These are phyloP conservation scores for Logfia minima DNA, from an alignment of 129 eudicot genomes.

Conservation along the genomic window DNA sequence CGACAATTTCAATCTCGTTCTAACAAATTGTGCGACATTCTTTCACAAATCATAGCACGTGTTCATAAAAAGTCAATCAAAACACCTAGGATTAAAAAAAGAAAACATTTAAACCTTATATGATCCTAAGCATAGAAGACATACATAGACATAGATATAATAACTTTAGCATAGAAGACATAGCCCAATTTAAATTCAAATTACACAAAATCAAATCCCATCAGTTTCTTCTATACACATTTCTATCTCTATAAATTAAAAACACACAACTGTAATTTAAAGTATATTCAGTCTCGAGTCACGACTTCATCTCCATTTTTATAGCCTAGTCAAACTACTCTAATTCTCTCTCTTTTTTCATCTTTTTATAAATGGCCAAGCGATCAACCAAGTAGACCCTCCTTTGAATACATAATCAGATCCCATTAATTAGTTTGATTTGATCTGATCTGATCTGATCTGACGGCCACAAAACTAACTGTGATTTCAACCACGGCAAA, in stretches of 20 bases:
- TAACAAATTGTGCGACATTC: neutral
- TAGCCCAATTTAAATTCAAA: neutral
- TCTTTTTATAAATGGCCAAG: constrained; percentile 45
- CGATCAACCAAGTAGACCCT: constrained; percentile 67
- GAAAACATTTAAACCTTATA: neutral
- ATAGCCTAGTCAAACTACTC: constrained; percentile 54
- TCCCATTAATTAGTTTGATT: constrained; percentile 33
- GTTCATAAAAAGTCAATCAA: neutral
- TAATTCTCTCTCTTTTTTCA: constrained; percentile 23
- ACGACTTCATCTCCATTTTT: constrained; percentile 41
- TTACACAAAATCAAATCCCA: neutral
- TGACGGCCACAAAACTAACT: constrained; percentile 26
- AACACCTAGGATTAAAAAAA: no score
- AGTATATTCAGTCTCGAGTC: constrained; percentile 39
- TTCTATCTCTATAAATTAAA: neutral
- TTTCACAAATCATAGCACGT: neutral
- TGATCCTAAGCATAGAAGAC: no score
- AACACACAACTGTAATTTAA: constrained; percentile 8
- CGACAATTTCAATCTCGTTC: neutral
- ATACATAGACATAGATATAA: no score
- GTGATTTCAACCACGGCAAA: constrained; percentile 13
- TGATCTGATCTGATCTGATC: neutral
- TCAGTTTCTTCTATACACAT: neutral
- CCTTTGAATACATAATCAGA: constrained; percentile 46
- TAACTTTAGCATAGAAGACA: no score